These are phyloP conservation scores for Allantophomopsis cytisporea DNA, from an alignment of 2,329 filamentous ascomycete species.

Conservation along the genomic window DNA sequence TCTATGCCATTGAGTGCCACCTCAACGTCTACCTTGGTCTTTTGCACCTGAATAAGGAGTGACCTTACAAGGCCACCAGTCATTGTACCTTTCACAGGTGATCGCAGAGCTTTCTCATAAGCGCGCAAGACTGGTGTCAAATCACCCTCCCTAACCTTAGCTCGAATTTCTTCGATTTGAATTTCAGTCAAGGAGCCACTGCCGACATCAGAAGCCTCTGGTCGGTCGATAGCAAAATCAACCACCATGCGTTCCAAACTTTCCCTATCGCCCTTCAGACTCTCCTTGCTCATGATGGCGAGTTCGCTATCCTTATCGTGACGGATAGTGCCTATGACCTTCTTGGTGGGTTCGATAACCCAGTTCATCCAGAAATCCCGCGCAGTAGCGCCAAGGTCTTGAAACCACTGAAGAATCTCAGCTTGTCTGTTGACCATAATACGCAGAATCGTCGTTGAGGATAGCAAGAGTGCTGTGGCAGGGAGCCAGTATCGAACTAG, in stretches of 20 bases:
- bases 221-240: conserved; percentile 81
- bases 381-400: conserved; percentile 63
- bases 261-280: conserved; percentile 76
- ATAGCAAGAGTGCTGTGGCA: conserved; percentile 55
- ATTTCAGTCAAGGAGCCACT: conserved; percentile 42
- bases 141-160: conserved; percentile 80
- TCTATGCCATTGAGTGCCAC: conserved; percentile 94
- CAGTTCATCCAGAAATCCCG: conserved; percentile 94
- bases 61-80: conserved; percentile 80
- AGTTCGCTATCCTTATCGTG: conserved; percentile 90
- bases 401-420: conserved; percentile 69
- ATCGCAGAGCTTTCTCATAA: conserved; percentile 79
- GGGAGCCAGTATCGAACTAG: conserved; percentile 86
- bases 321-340: conserved; percentile 80
- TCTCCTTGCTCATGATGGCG: conserved; percentile 90
- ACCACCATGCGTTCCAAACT: conserved; percentile 97
- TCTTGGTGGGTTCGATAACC: conserved; percentile 75
- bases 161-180: conserved; percentile 61
- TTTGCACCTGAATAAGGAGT: conserved; percentile 91
- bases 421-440: conserved; percentile 62
- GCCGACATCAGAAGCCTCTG: conserved; percentile 38
- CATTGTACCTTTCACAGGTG: conserved; percentile 69
- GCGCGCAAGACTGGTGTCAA: conserved; percentile 82
- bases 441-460: conserved; percentile 74
- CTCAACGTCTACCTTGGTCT: conserved; percentile 97